phyloP scores from a whole-genome alignment of 2,329 filamentous ascomycete species.

The Botrytis fragariae region DNA sequence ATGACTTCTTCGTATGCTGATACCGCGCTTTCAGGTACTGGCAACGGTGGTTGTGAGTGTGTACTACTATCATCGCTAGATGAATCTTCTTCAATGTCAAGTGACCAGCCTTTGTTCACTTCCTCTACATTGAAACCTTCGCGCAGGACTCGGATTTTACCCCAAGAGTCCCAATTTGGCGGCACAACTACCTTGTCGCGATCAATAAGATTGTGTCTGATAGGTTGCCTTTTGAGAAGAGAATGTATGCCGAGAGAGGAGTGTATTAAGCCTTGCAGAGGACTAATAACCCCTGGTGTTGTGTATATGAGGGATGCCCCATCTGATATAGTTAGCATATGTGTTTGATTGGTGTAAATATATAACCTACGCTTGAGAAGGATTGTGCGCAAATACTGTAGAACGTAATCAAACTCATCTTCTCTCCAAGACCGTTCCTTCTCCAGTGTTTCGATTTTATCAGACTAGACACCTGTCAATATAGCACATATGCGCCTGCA shows the following conservation, averaged over 20 bases:
- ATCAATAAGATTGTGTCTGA: conserved; percentile 90
- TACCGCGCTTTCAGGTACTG: conserved; percentile 56
- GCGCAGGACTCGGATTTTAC: conserved; percentile 87
- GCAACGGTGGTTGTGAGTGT: conserved; percentile 20
- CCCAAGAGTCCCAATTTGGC: conserved; percentile 98
- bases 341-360: not conserved
- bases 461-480: conserved; percentile 27
- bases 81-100: conserved; percentile 67
- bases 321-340: conserved; percentile 49
- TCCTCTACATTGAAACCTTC: conserved; percentile 91
- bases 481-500: not conserved
- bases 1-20: conserved; percentile 77
- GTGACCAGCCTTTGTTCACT: conserved; percentile 79
- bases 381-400: conserved; percentile 88
- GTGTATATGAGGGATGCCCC: conserved; percentile 85
- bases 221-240: conserved; percentile 70
- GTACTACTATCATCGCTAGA: conserved; percentile 37
- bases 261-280: conserved; percentile 76
- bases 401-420: conserved; percentile 91
- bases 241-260: conserved; percentile 84
- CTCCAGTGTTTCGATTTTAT: conserved; percentile 71
- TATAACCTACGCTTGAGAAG: conserved; percentile 71
- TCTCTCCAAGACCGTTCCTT: conserved; percentile 92
- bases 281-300: conserved; percentile 71
- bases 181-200: conserved; percentile 92